phyloP scores from a whole-genome alignment of 768 basidiomycete species.

The Leccinum imitatum region DNA sequence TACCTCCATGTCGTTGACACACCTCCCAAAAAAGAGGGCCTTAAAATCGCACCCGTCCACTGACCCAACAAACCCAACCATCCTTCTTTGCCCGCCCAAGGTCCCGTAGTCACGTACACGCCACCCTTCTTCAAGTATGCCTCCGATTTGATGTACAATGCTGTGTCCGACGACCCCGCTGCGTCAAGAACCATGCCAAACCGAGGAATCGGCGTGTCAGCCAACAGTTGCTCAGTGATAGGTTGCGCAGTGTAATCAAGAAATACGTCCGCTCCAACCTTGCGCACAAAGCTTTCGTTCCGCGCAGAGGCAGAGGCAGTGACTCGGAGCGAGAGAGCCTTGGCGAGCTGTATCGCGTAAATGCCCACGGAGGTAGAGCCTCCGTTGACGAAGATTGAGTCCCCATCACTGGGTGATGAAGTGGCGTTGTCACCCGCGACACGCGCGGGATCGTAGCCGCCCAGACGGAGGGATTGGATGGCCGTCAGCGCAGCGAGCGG shows the following conservation, averaged over 20 bases:
- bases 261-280: constrained; percentile 67
- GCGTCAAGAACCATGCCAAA: constrained; percentile 64
- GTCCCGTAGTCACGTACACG: constrained; percentile 52
- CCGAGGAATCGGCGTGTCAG: constrained; percentile 46
- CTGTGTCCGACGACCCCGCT: constrained; percentile 47
- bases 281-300: constrained; percentile 58
- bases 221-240: constrained; percentile 44
- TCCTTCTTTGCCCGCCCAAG: constrained; percentile 26
- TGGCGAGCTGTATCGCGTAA: constrained; percentile 74
- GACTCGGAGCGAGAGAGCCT: constrained; percentile 58
- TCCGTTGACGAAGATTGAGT: constrained; percentile 67
- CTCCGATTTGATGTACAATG: constrained; percentile 49
- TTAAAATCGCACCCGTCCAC: no score
- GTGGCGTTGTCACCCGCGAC: not conserved
- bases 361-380: constrained; percentile 68
- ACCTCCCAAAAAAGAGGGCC: no score
- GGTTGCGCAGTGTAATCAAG: constrained; percentile 61
- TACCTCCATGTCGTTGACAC: no score
- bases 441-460: constrained; percentile 46
- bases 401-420: constrained; percentile 24
- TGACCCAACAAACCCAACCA: no score
- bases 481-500: constrained; percentile 60
- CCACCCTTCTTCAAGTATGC: constrained; percentile 54
- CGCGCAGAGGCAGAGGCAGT: constrained; percentile 57
- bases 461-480: constrained; percentile 50